Percentiles rank a stretch among this genome's conserved stretches.
These are phyloP conservation scores for Phytophthora podocarpi DNA, from an alignment of 352 stramenopile genomes.

Conservation along the genomic window DNA sequence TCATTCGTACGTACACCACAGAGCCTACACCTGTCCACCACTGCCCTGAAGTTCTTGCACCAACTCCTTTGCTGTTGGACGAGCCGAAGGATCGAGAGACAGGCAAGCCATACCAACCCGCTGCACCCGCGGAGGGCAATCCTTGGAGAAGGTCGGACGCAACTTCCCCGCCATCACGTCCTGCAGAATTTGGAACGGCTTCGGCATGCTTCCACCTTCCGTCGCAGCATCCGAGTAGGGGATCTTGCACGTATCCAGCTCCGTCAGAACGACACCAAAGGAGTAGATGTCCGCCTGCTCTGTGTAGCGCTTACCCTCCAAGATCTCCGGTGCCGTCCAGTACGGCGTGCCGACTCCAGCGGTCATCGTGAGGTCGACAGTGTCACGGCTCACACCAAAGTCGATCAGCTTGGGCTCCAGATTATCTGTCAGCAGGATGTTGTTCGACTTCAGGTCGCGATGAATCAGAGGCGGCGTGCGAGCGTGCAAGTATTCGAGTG, in stretches of 20 bases:
- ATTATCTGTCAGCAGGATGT: slow-evolving; percentile 75
- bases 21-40: not conserved
- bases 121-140: slow-evolving; percentile 46
- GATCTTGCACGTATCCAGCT: slow-evolving; percentile 43
- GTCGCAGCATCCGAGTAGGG: slow-evolving; percentile 35
- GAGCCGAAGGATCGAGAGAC: slow-evolving; percentile 1
- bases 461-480: slow-evolving; percentile 36
- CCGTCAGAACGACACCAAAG: slow-evolving; percentile 64
- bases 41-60: slow-evolving; percentile 21
- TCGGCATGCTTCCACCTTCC: slow-evolving; percentile 13
- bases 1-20: too few relatives aligned
- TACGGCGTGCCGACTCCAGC: slow-evolving; percentile 79
- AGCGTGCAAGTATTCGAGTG: slow-evolving; percentile 40
- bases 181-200: slow-evolving; percentile 54
- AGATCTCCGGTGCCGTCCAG: too few relatives aligned
- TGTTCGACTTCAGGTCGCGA: slow-evolving; percentile 43
- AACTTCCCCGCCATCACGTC: slow-evolving; percentile 45
- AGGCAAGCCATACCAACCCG: slow-evolving; percentile 21
- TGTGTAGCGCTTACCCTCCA: too few relatives aligned
- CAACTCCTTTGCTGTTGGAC: slow-evolving; percentile 15
- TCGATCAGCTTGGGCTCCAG: slow-evolving; percentile 81
- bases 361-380: slow-evolving; percentile 40
- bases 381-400: slow-evolving; percentile 71
- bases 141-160: slow-evolving; percentile 45
- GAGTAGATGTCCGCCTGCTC: too few relatives aligned